These are phyloP conservation scores for Phytopythium boreale DNA, from an alignment of 352 stramenopile genomes.

Conservation along the genomic window DNA sequence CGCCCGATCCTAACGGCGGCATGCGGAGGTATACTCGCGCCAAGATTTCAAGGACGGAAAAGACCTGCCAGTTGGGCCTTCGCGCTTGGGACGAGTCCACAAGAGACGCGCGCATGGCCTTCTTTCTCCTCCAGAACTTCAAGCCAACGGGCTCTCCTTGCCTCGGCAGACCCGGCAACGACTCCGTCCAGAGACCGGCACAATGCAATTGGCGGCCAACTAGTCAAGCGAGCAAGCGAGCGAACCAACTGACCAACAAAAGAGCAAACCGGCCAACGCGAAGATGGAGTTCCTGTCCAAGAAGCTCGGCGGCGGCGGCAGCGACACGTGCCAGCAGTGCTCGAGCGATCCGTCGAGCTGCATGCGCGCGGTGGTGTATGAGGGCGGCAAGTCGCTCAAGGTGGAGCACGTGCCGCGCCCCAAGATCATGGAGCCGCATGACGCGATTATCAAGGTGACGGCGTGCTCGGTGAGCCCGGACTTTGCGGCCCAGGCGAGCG, in stretches of 20 bases:
- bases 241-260: not conserved
- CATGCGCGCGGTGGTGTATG: conserved; percentile 66
- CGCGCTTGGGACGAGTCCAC: not conserved
- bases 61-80: not conserved
- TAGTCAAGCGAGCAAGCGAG: not conserved
- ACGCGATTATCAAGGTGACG: conserved; percentile 66
- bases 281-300: conserved; percentile 30
- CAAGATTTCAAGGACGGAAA: not conserved
- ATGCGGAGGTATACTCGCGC: not conserved
- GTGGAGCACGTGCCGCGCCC: conserved; percentile 54
- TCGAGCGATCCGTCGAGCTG: conserved; percentile 31
- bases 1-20: not conserved
- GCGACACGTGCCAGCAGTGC: conserved; percentile 21
- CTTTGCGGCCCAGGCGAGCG: conserved; percentile 42
- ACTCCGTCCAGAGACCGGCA: not conserved
- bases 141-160: not conserved
- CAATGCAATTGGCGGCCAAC: not conserved
- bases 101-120: not conserved
- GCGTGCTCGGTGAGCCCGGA: conserved; percentile 57
- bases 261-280: not conserved
- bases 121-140: not conserved
- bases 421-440: conserved; percentile 44
- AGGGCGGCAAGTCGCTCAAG: conserved; percentile 45
- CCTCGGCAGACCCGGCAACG: not conserved
- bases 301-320: conserved; percentile 18